phyloP scores from a whole-genome alignment of 2,329 filamentous ascomycete genomes.

The Ophiocordyceps robertsii region DNA sequence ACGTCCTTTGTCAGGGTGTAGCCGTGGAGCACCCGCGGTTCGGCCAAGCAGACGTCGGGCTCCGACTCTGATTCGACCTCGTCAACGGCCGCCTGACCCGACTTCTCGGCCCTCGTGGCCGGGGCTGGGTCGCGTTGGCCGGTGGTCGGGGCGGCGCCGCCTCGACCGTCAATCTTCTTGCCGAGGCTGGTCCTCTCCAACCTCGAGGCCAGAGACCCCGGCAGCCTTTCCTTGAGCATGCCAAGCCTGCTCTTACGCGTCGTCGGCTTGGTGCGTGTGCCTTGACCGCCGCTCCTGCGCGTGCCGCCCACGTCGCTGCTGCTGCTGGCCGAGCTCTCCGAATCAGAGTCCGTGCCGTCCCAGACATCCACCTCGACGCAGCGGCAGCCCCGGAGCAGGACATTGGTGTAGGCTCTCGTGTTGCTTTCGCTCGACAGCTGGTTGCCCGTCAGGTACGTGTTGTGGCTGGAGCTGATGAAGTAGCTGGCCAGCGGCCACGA shows the following conservation, averaged over 20 bases:
- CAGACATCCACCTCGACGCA: slow-evolving; percentile 94
- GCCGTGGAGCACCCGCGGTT: slow-evolving; percentile 73
- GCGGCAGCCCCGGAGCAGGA: slow-evolving; percentile 70
- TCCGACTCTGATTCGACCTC: not conserved
- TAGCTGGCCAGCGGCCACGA: slow-evolving; percentile 78
- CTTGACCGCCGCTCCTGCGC: slow-evolving; percentile 2
- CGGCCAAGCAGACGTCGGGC: slow-evolving; percentile 26
- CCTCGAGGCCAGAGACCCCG: slow-evolving; percentile 27
- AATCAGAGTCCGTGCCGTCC: slow-evolving; percentile 71
- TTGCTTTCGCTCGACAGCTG: slow-evolving; percentile 80
- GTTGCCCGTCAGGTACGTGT: slow-evolving; percentile 83
- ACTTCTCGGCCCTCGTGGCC: not conserved
- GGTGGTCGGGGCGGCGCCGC: not conserved
- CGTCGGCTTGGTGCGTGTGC: slow-evolving; percentile 24
- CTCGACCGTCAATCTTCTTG: slow-evolving; percentile 24
- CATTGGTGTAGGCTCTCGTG: slow-evolving; percentile 75
- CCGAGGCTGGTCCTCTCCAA: slow-evolving; percentile 34
- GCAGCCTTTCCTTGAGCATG: slow-evolving; percentile 48
- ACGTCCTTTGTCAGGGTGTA: slow-evolving; percentile 86
- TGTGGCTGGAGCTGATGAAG: slow-evolving; percentile 89
- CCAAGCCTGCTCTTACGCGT: slow-evolving; percentile 44
- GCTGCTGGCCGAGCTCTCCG: slow-evolving; percentile 42
- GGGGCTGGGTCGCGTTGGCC: not conserved
- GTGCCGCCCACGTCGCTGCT: slow-evolving; percentile 20
- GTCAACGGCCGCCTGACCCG: not conserved